Base-by-base conservation (phyloP, 2,329 filamentous ascomycete species). In the Triangularia setosa region DNA sequence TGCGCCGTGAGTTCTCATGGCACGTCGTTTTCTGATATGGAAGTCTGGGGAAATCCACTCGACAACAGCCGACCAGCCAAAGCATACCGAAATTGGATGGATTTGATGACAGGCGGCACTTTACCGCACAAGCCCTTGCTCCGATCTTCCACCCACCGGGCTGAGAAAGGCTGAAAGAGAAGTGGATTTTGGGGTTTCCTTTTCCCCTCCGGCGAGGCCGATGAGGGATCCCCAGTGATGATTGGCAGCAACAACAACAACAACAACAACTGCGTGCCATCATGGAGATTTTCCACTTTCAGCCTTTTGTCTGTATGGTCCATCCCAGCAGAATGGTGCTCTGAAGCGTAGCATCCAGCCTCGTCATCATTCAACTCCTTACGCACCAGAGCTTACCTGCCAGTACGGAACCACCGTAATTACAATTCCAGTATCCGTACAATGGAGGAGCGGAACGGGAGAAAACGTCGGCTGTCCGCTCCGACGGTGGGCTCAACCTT, bases 401-500 rank as follows among this genome's bases (percentile, higher is more conserved):
- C 33, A n/a, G 16, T 48, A 48, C n/a, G 40, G 40, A 21, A 18
- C 6, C 40, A 48, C 40, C 40, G 40, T 48, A 55, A 28, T 55
- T 55, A 55, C 52, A 55, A n/a, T 14, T 1, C 52, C 52, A 24
- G 25, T 55, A n/a, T n/a, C n/a, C n/a, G n/a, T n/a, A 24, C 25
- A 4, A 24, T 60, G 40, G 40, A 28, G 58, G 58, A 60, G 40
- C 58, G 58, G 58, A 53, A 60, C 58, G 58, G 58, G 40, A 60
- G 25, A 60, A 60, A 60, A 60, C 58, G 48, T 60, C 58, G 58
- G 58, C 58, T 60, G 35, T 40, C 25, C 58, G 40, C 58, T 44
- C 40, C 58, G 58, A 18, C 35, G 58, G 40, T 60, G 58, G 58
- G 35, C 40, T 60, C 58, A 52, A 44, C 23, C 58, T 60, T n/a